phyloP scores from a whole-genome alignment of 371 early-diverging fungal species.

The Mortierella sp. region DNA sequence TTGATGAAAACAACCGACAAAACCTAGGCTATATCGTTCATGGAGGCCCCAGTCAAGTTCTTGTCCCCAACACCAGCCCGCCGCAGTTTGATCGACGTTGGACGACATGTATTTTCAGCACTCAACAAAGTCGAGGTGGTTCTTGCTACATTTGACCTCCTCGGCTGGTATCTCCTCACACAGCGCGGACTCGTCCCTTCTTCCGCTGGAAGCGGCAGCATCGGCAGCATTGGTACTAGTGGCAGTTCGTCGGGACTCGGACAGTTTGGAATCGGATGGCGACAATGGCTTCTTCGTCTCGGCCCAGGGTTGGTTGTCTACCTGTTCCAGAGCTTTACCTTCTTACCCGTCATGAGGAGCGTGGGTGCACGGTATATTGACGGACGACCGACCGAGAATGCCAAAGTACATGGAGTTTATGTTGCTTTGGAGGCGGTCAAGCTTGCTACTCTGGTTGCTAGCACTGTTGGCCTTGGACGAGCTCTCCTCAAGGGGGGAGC shows the following conservation, averaged over 20 bases:
- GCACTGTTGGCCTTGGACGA: conserved; percentile 29
- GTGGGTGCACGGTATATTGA: conserved; percentile 37
- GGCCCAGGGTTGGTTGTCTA: conserved; percentile 41
- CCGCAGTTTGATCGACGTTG: conserved; percentile 49
- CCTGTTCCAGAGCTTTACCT: conserved; percentile 35
- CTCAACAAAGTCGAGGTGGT: conserved; percentile 55
- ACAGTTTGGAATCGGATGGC: conserved; percentile 16
- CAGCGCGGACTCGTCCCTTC: conserved; percentile 32
- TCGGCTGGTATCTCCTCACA: conserved; percentile 42
- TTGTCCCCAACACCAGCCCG: conserved; percentile 44
- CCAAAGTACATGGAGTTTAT: conserved; percentile 43
- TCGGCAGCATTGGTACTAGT: no score
- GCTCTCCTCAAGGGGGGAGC: conserved; percentile 18
- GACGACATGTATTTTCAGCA: conserved; percentile 59
- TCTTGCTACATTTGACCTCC: conserved; percentile 44
- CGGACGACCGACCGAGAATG: conserved; percentile 28
- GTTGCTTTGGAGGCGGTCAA: conserved; percentile 39
- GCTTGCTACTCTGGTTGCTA: conserved; percentile 14
- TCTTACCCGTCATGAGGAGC: conserved; percentile 36
- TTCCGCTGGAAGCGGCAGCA: background rate
- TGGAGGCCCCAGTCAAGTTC: conserved; percentile 60
- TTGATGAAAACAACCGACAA: background rate
- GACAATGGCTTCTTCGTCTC: conserved; percentile 25
- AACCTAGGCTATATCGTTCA: conserved; percentile 50
- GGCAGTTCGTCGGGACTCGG: conserved; percentile 3